Percentiles rank a stretch among this genome's conserved stretches.
phyloP scores from a whole-genome alignment of 2,329 filamentous ascomycete genomes.

The Ophiostoma novo-ulmi region DNA sequence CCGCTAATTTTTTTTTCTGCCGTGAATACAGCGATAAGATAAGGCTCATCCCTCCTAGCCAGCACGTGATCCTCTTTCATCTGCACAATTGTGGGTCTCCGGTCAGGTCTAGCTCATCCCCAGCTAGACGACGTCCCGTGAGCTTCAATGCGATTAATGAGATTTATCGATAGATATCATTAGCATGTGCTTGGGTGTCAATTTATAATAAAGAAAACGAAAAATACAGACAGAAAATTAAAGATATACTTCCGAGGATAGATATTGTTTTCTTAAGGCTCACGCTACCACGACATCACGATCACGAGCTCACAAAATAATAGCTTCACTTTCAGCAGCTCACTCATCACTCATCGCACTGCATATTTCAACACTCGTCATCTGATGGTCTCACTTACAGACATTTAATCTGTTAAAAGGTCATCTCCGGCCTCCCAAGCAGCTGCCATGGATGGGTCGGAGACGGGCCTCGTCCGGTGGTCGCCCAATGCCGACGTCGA shows the following conservation, averaged over 20 bases:
- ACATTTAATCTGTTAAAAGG: not conserved
- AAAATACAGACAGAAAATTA: not conserved
- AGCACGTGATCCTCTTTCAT: constrained; percentile 2
- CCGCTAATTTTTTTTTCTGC: constrained; percentile 13
- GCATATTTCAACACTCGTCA: not conserved
- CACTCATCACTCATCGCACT: not conserved
- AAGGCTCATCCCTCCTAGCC: not conserved
- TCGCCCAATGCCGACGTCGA: constrained; percentile 55
- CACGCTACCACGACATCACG: not conserved
- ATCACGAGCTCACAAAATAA: constrained; percentile 8
- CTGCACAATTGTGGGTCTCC: not conserved
- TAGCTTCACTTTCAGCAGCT: constrained; percentile 9
- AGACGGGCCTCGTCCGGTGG: constrained; percentile 62
- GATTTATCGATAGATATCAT: not conserved
- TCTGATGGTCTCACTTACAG: not conserved
- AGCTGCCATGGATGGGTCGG: constrained; percentile 50
- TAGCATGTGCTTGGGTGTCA: not conserved
- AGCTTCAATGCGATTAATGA: not conserved
- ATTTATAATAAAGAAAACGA: not conserved
- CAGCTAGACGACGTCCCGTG: not conserved
- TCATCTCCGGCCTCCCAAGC: not conserved
- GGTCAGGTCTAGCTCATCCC: not conserved
- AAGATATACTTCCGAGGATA: not conserved
- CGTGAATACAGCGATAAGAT: constrained; percentile 2
- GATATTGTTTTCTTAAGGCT: not conserved